These are phyloP conservation scores for Hyphopichia buzzinii DNA, from an alignment of 1,139 yeast species.

Conservation along the genomic window DNA sequence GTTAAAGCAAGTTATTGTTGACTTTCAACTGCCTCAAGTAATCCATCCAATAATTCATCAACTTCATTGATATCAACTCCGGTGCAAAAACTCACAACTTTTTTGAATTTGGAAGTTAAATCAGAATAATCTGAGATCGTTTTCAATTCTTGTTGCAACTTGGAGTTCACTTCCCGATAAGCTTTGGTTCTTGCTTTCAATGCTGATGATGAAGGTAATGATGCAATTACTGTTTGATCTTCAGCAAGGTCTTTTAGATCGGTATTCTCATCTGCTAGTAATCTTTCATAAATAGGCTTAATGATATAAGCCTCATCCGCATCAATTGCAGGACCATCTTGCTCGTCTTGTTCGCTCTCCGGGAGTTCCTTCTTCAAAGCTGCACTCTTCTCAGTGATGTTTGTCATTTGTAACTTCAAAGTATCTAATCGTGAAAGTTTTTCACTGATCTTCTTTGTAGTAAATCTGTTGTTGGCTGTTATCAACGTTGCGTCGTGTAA, in stretches of 20 bases:
- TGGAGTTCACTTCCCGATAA: slow-evolving; percentile 44
- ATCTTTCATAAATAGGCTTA: slow-evolving; percentile 50
- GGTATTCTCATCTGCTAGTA: slow-evolving; percentile 32
- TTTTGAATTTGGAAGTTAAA: slow-evolving; percentile 79
- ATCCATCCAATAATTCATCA: slow-evolving; percentile 78
- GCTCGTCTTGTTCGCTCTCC: slow-evolving; percentile 12
- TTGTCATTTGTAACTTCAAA: slow-evolving; percentile 43
- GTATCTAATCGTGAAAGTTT: slow-evolving; percentile 39
- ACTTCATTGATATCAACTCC: slow-evolving; percentile 75
- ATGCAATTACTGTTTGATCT: slow-evolving; percentile 24
- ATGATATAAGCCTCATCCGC: slow-evolving; percentile 86
- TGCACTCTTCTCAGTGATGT: slow-evolving; percentile 37
- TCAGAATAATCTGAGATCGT: slow-evolving; percentile 53
- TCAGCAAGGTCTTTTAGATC: slow-evolving; percentile 21
- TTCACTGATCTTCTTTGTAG: slow-evolving; percentile 37
- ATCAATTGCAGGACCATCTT: slow-evolving; percentile 43
- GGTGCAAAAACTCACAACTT: slow-evolving; percentile 87
- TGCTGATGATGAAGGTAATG: slow-evolving; percentile 60
- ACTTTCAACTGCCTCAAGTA: slow-evolving; percentile 87
- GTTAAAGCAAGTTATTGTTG: slow-evolving; percentile 15
- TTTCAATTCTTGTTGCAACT: slow-evolving; percentile 50
- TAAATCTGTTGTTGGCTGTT: slow-evolving; percentile 44
- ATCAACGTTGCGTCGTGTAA: slow-evolving; percentile 43
- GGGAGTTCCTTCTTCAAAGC: slow-evolving; percentile 24
- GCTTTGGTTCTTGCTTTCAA: slow-evolving; percentile 79